Percentiles rank a stretch among this genome's conserved stretches.
phyloP scores from a whole-genome alignment of 1,139 yeast species.

The Debaryomyces sp. region DNA sequence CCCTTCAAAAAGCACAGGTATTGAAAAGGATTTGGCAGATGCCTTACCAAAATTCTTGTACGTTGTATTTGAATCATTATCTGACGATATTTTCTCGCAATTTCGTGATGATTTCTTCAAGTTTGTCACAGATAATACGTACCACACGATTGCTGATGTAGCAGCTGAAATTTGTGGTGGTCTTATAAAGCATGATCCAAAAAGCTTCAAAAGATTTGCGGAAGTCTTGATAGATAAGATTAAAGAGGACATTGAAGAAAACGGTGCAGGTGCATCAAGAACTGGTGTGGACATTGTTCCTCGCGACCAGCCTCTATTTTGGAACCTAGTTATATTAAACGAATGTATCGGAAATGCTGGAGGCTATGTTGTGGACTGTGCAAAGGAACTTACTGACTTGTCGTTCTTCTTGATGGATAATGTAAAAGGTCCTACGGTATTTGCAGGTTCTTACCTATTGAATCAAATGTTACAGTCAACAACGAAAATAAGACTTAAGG shows the following conservation, averaged over 20 bases:
- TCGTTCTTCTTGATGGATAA: slow-evolving; percentile 54
- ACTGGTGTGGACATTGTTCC: slow-evolving; percentile 70
- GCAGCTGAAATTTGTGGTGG: slow-evolving; percentile 74
- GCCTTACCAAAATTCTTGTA: slow-evolving; percentile 66
- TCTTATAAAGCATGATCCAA: slow-evolving; percentile 64
- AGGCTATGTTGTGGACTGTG: slow-evolving; percentile 44
- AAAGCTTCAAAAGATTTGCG: slow-evolving; percentile 46
- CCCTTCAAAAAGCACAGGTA: slow-evolving; percentile 47
- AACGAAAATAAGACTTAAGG: slow-evolving; percentile 60
- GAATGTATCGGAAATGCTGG: slow-evolving; percentile 77
- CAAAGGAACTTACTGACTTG: slow-evolving; percentile 51
- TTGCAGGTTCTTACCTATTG: slow-evolving; percentile 52
- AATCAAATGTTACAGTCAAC: slow-evolving; percentile 70
- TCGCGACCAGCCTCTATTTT: slow-evolving; percentile 74
- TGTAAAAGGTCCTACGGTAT: slow-evolving; percentile 67
- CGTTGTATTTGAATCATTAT: slow-evolving; percentile 69
- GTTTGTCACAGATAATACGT: slow-evolving; percentile 61
- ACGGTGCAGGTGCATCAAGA: slow-evolving; percentile 81
- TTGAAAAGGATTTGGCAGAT: slow-evolving; percentile 57
- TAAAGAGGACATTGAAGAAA: slow-evolving; percentile 71
- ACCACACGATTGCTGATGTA: slow-evolving; percentile 67
- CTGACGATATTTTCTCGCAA: slow-evolving; percentile 59
- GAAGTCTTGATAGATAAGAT: slow-evolving; percentile 54
- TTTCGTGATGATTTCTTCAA: slow-evolving; percentile 56
- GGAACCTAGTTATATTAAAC: slow-evolving; percentile 72